Conservation (phyloP, 2,329 filamentous ascomycete genomes). For the Akanthomyces lecanii region DNA sequence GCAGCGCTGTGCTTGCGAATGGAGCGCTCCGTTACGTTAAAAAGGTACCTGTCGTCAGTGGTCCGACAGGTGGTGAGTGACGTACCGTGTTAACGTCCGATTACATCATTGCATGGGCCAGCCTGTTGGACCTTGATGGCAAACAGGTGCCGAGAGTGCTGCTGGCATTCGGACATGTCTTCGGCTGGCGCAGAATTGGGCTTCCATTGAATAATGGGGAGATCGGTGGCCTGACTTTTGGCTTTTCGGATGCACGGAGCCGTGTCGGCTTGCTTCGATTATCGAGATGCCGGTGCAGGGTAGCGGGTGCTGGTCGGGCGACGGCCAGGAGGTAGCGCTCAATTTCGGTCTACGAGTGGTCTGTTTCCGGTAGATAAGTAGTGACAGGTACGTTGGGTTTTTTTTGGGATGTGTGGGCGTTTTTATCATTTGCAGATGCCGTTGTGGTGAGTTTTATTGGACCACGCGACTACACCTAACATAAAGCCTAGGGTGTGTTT, state of each 20-base stretch:
- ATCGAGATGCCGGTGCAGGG: constrained; percentile 14
- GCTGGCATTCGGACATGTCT: not conserved
- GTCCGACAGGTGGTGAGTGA: accelerated
- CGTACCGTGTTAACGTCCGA: not conserved
- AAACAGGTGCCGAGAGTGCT: too few relatives aligned
- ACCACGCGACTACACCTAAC: too few relatives aligned
- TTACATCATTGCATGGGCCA: not conserved
- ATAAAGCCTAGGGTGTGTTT: too few relatives aligned
- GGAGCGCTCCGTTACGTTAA: not conserved
- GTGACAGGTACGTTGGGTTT: too few relatives aligned
- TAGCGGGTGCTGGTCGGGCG: not conserved
- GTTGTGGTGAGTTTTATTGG: not conserved
- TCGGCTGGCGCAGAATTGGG: not conserved
- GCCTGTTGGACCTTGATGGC: constrained; percentile 3
- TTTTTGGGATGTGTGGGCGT: too few relatives aligned
- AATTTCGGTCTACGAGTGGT: not conserved
- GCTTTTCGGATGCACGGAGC: constrained; percentile 8
- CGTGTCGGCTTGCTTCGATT: constrained; percentile 13
- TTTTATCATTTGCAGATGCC: not conserved
- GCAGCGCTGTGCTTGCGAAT: not conserved
- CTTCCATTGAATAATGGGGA: not conserved
- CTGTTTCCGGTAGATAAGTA: not conserved
- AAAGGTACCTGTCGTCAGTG: not conserved
- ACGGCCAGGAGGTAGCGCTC: not conserved
- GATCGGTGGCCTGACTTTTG: not conserved